phyloP scores from a whole-genome alignment of 768 basidiomycete species.

The Termitomyces sp. region DNA sequence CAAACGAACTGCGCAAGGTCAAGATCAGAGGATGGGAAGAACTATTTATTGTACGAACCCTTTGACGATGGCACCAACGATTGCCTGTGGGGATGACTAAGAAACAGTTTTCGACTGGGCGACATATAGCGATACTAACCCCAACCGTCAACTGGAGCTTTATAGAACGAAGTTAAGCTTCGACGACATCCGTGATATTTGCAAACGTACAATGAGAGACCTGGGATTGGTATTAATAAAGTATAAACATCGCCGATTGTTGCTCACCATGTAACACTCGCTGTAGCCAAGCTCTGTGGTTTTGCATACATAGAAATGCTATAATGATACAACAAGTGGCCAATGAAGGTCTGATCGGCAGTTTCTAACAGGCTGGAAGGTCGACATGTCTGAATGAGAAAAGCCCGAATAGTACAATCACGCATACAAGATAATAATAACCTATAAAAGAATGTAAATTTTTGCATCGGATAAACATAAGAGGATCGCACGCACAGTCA shows the following conservation, averaged over 20 bases:
- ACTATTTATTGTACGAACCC: conserved; percentile 17
- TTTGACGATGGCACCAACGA: conserved; percentile 58
- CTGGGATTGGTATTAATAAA: conserved; percentile 20
- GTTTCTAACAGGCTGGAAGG: conserved; percentile 42
- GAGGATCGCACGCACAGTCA: conserved; percentile 33
- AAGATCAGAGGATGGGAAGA: not conserved
- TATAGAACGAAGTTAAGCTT: not conserved
- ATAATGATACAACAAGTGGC: conserved; percentile 52
- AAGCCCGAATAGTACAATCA: not conserved
- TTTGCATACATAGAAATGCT: conserved; percentile 38
- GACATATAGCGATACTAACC: conserved; percentile 20
- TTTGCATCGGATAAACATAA: not conserved
- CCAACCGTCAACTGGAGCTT: conserved; percentile 45
- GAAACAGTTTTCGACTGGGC: not conserved
- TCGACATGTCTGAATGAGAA: not conserved
- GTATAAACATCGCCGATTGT: not conserved
- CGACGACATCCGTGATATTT: not conserved
- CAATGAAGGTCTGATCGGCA: conserved; percentile 50
- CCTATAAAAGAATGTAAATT: conserved; percentile 18
- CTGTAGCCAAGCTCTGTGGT: conserved; percentile 25
- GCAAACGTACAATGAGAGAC: conserved; percentile 43
- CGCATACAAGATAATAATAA: conserved; percentile 31
- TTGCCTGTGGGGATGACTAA: conserved; percentile 26
- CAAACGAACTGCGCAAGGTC: conserved; percentile 41
- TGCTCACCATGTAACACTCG: conserved; percentile 41